A percentile compares a stretch with the other conserved stretches of the same genome.
Evolutionary conservation across 306 rosid genomes (phyloP).

Genomic region (Medicago truncatula): DNA sequence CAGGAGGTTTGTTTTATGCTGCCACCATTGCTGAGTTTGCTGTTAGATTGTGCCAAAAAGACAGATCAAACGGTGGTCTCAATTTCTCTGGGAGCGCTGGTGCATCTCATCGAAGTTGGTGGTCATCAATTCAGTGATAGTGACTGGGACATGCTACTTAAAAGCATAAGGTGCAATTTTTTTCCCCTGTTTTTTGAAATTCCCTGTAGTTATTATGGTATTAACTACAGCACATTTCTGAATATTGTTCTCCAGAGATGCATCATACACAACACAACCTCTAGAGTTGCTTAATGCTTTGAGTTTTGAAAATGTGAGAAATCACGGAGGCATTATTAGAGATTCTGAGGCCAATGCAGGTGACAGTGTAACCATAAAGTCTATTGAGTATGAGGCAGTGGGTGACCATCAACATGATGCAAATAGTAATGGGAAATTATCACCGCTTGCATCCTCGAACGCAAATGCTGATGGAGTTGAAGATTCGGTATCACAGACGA

Average conservation of each 20-base stretch:
- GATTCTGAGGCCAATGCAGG: conserved; percentile 54
- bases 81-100: conserved; percentile 95
- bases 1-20: conserved; percentile 99
- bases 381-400: conserved; percentile 47
- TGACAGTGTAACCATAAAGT: conserved; percentile 51
- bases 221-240: conserved; percentile 26
- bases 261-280: conserved; percentile 94
- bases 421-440: conserved; percentile 52
- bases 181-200: conserved; percentile 39
- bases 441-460: conserved; percentile 53
- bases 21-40: conserved; percentile 86
- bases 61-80: conserved; percentile 98
- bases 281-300: conserved; percentile 87
- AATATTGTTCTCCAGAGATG: conserved; percentile 70
- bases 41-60: conserved; percentile 97
- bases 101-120: conserved; percentile 96
- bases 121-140: conserved; percentile 96
- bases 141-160: conserved; percentile 94
- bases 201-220: conserved; percentile 22
- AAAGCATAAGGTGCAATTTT: conserved; percentile 76
- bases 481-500: conserved; percentile 54
- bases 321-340: conserved; percentile 51
- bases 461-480: conserved; percentile 54
- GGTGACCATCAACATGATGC: conserved; percentile 56
- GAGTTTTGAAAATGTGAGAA: conserved; percentile 70